Conservation (phyloP, 2,329 filamentous ascomycete genomes). For the Phoma herbarum region DNA sequence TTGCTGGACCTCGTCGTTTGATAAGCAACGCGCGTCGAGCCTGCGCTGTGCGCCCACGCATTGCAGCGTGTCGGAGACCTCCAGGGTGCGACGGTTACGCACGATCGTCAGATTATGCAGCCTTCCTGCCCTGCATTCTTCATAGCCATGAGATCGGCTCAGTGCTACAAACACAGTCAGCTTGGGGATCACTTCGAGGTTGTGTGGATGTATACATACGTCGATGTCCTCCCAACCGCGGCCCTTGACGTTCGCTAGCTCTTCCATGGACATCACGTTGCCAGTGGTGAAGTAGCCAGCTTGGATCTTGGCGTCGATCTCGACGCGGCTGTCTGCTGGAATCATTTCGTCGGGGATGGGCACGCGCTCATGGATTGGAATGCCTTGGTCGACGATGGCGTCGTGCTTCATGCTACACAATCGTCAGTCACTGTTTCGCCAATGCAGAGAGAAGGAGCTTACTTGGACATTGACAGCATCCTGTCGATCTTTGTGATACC, state of each 20-base stretch:
- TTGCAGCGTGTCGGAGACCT: not conserved
- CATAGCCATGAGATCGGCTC: slow-evolving; percentile 15
- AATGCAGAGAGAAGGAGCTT: slow-evolving; percentile 44
- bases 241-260: slow-evolving; percentile 85
- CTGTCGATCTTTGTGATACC: slow-evolving; percentile 98
- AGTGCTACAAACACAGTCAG: slow-evolving; percentile 46
- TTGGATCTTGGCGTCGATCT: slow-evolving; percentile 98
- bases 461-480: slow-evolving; percentile 99
- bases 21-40: slow-evolving; percentile 1
- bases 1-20: not conserved
- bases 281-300: slow-evolving; percentile 88
- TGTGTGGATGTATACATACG: slow-evolving; percentile 40
- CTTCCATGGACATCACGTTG: slow-evolving; percentile 86
- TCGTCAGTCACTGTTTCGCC: slow-evolving; percentile 15
- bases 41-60: slow-evolving; percentile 4
- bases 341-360: slow-evolving; percentile 95
- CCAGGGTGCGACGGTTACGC: not conserved
- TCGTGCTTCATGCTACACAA: slow-evolving; percentile 82
- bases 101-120: slow-evolving; percentile 6
- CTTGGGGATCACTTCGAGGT: slow-evolving; percentile 20
- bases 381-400: slow-evolving; percentile 84
- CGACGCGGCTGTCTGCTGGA: slow-evolving; percentile 92
- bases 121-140: not conserved
- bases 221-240: slow-evolving; percentile 85
- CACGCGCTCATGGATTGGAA: slow-evolving; percentile 87